Base-by-base conservation (phyloP, 2,329 filamentous ascomycete species). In the Ambrosiella xylebori region DNA sequence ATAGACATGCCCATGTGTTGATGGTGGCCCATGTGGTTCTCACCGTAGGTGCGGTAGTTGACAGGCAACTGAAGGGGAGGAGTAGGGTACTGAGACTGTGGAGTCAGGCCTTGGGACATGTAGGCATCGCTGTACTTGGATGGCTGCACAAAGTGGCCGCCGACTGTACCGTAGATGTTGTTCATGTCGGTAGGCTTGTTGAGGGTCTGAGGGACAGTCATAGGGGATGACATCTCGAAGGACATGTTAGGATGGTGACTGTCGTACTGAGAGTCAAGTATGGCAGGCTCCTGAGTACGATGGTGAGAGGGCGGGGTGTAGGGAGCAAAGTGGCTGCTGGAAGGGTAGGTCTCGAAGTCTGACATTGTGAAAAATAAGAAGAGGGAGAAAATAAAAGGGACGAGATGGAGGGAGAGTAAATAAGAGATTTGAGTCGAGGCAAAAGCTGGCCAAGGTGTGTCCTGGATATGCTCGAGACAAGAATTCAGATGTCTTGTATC, bases 271-370 rank as follows among this genome's bases (percentile, higher is more conserved):
- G 56, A 58, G n/a, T 58, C 52, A 39, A 54, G 56, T 7, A 58
- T 61, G 15, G 57, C 19, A 56, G 57, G 45, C 38, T 61, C 51
- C 27, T 56, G 56, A 12, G 51, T n/a, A 52, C 53, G 51, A 36
- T 37, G 69, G 64, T 71, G 67, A 58, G 73, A 74, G 37, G 67
- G 69, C 50, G 73, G 73, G 45, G 73, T 75, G 61, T 70, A 74
- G 35, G 71, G 68, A 6, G 71, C 72, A 62, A 71, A 73, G 65
- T 70, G 73, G 41, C 64, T 66, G 35, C 54, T 56, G 19, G 56
- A 56, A 40, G 35, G 68, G 64, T 70, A 71, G 67, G 65, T 65
- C 55, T 72, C 70, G 66, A 72, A 68, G 59, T 69, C 67, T 63
- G 71, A 70, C 62, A 69, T 64, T 58, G 70, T 69, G 64, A 68